Base-by-base conservation (phyloP, 441 rosid genomes). In the Jatropha podagrica region DNA sequence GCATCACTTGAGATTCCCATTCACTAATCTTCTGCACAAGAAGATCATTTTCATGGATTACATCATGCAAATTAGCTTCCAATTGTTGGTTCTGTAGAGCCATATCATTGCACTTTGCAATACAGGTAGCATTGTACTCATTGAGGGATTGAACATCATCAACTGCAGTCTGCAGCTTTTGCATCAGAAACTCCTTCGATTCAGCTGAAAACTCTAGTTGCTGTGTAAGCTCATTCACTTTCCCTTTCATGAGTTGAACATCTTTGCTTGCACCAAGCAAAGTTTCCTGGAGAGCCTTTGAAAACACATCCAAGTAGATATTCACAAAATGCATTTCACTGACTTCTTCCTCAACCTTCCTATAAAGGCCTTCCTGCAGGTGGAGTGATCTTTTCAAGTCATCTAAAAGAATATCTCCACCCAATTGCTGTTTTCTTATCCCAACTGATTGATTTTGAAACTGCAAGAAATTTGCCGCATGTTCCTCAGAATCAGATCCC, bases 311-410 rank as follows among this genome's bases (percentile, higher is more conserved):
- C 77, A 96, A 83, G 79, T 86, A 89, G 55, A 92, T 78, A 83
- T 89, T 92, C 77, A 73, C 86, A 71, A 77, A 85, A 80, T 90
- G 92, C 90, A 90, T 86, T 84, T 92, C 97, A 80, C 78, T 81
- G n/a, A 87, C 88, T 80, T 96, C 99, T 81, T 89, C 91, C 81
- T 94, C 97, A 81, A 96, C 91, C 81, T 92, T 96, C 76, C 67
- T 84, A 79, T 89, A 90, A 41, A 94, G 88, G 77, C 92, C 88
- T 85, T 90, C 93, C 88, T 96, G 98, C 81, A 86, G 81, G 73
- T 90, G 87, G 73, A 96, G 90, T 42, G 96, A 89, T 85, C 89
- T 90, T 81, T 86, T 90, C 88, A 92, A 76, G 71, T 92, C 88
- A 67, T 88, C 97, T 61, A 89, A 81, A 81, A 88, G 92, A 84